Base-by-base conservation (phyloP, 805 yeast genomes). In the Ogataea kodamae region DNA sequence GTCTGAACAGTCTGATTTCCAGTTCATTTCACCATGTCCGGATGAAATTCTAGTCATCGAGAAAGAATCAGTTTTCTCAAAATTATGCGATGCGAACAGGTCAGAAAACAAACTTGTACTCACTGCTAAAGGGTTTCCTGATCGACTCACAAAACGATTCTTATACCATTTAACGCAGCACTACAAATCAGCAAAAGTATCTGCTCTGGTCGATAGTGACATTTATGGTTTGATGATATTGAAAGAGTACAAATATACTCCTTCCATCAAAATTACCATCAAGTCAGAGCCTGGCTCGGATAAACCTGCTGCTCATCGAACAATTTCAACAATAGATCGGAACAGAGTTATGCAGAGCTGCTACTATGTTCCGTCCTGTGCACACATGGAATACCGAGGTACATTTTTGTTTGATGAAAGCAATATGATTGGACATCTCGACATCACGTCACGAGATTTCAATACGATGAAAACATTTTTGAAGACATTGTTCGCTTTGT, bases 51-150 rank as follows among this genome's bases (percentile, higher is more conserved):
- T 72, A 6, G 61, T 74, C 0, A 55, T 75, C 6, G 80, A 74
- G 46, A 74, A 74, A 38, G 79, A 74, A 38, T 67, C 81, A 0
- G 61, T 72, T 3, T 68, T 70, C 43, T 57, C 59, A 18, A 59
- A 60, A 8, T 21, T 69, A 6, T 51, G 54, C 20, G 34, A 37
- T 3, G 17, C 30, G 3, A 33, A 35, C n/a, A 20, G 27, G 3
- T 22, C 24, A 14, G 13, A 27, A 9, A 38, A 43, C 10, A 39
- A 44, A 6, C 40, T 74, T 2, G 21, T 74, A 0, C 53, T 81
- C 6, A 79, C 87, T 0, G 86, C 83, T 0, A 75, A 73, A 49
- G 88, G 88, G 4, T 78, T 65, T 46, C 86, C 88, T 0, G 88
- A 81, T 50, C 47, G 62, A 9, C 54, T 70, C 5, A 78, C 86